Conservation (phyloP, 176 grass and related monocot species). For the Aegilops bicornis region DNA sequence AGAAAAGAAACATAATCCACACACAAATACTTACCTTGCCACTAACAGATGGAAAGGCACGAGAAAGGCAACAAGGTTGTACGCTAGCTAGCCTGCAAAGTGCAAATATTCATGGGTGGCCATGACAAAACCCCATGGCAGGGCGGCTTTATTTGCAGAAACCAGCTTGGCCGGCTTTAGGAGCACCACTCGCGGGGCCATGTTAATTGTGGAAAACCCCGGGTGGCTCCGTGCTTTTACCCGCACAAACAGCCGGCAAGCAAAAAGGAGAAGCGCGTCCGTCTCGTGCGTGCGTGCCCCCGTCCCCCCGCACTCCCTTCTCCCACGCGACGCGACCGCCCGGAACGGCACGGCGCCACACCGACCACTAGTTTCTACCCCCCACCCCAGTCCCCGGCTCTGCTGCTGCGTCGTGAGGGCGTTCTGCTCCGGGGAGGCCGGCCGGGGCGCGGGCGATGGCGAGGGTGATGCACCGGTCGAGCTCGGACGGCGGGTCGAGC, state of each 20-base stretch:
- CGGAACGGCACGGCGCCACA: slow-evolving; percentile 23
- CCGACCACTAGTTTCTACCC: background rate
- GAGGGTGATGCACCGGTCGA: slow-evolving; percentile 67
- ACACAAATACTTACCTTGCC: too few relatives aligned
- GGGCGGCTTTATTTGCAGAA: too few relatives aligned
- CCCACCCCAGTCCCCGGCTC: background rate
- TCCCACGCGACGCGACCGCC: background rate
- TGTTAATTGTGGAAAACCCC: background rate
- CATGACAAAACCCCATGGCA: too few relatives aligned
- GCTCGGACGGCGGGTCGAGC: slow-evolving; percentile 88
- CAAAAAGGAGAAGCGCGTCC: background rate
- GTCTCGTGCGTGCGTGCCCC: background rate
- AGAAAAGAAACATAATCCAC: too few relatives aligned
- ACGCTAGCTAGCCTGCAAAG: background rate
- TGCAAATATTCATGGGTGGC: too few relatives aligned
- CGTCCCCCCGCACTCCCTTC: background rate
- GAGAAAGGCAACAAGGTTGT: background rate
- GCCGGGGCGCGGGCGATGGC: background rate
- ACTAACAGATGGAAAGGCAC: background rate
- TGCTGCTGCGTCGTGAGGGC: too few relatives aligned
- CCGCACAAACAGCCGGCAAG: slow-evolving; percentile 24
- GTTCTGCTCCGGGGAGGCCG: background rate
- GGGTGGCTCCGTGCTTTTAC: background rate
- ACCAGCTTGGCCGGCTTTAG: too few relatives aligned
- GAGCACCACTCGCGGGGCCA: background rate